Evolutionary conservation across 2,329 filamentous ascomycete genomes (phyloP).

Genomic region (Pseudomassariella vexata): DNA sequence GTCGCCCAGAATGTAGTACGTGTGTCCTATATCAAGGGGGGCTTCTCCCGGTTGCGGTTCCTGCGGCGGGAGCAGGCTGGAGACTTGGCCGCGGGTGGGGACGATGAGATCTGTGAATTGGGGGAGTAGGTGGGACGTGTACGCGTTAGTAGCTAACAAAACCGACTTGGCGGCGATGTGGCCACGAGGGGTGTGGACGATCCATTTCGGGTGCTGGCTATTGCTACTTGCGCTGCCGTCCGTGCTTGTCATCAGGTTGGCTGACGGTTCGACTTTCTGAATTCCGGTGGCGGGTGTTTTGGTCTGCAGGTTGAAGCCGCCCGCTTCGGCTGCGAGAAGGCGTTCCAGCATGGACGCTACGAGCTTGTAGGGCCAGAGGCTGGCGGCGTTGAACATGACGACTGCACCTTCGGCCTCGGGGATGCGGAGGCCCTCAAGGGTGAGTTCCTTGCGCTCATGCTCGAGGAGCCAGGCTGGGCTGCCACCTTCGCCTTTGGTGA

Average conservation of each 20-base stretch:
- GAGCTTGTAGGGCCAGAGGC: constrained; percentile 80
- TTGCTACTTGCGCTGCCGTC: constrained; percentile 3
- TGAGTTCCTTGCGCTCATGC: constrained; percentile 20
- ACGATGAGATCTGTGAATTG: constrained; percentile 65
- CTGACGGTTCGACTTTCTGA: constrained; percentile 23
- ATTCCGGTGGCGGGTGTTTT: constrained; percentile 58
- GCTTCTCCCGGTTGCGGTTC: constrained; percentile 10
- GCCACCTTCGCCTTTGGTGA: constrained; percentile 25
- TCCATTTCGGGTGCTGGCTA: constrained; percentile 38
- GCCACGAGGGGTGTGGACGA: constrained; percentile 64
- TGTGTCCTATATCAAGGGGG: constrained; percentile 40
- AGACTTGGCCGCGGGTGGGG: constrained; percentile 71
- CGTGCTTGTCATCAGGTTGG: constrained; percentile 8
- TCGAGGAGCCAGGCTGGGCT: constrained; percentile 13
- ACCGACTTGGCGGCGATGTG: constrained; percentile 56
- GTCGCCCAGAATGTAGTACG: constrained; percentile 57
- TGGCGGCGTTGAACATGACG: constrained; percentile 58
- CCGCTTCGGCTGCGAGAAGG: constrained; percentile 34
- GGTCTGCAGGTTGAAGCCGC: constrained; percentile 67
- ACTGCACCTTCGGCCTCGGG: constrained; percentile 57
- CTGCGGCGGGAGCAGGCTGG: constrained; percentile 54
- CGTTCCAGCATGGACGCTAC: constrained; percentile 64
- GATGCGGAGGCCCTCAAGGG: constrained; percentile 47
- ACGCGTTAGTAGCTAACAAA: constrained; percentile 77
- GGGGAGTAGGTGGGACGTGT: constrained; percentile 72